Percentiles rank a stretch among this genome's conserved stretches.
phyloP scores from a whole-genome alignment of 306 rosid genomes.

The Medicago lupulina region DNA sequence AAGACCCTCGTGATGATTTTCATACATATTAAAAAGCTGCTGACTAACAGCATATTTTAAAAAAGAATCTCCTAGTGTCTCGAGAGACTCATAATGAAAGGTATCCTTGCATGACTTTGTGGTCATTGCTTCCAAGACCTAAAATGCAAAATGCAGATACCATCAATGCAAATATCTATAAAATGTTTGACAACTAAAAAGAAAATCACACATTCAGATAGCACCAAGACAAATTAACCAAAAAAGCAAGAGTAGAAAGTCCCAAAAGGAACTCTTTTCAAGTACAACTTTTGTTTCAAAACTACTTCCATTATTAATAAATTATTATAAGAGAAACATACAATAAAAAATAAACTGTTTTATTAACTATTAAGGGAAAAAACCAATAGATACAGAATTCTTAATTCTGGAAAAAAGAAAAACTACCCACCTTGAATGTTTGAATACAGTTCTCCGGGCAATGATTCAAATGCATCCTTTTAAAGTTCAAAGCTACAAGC shows the following conservation, averaged over 20 bases:
- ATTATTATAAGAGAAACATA: no score
- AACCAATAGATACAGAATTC: constrained; percentile 2
- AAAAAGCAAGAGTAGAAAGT: no score
- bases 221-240: no score
- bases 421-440: constrained; percentile 60
- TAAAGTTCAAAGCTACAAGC: constrained; percentile 68
- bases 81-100: constrained; percentile 81
- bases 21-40: constrained; percentile 63
- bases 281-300: no score
- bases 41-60: constrained; percentile 78
- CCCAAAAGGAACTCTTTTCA: no score
- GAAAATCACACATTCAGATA: no score
- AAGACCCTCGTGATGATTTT: constrained; percentile 76
- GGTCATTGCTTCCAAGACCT: constrained; percentile 94
- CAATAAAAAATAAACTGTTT: no score
- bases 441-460: constrained; percentile 62
- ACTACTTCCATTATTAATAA: no score
- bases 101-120: constrained; percentile 70
- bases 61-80: constrained; percentile 93
- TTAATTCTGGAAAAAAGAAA: background rate
- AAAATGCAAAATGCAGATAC: constrained; percentile 32
- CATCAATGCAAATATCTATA: background rate
- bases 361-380: background rate
- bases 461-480: constrained; percentile 60
- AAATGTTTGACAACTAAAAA: no score